Conservation (phyloP, 768 basidiomycete species). For the Rhizopogon vesiculosus region DNA sequence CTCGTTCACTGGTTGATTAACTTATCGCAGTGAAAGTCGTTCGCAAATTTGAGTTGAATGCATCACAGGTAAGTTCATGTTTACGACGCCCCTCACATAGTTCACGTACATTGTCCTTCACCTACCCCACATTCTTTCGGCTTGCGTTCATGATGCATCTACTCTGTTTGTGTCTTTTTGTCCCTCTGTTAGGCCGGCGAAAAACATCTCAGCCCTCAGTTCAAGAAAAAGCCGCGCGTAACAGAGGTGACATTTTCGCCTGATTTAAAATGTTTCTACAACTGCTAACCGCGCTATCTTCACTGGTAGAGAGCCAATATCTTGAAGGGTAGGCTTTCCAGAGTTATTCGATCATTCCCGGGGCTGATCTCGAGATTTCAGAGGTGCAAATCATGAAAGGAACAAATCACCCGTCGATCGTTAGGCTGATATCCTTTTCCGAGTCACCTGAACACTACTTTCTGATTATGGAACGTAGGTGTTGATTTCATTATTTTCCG, state of each 20-base stretch:
- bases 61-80: slow-evolving; percentile 73
- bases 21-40: slow-evolving; percentile 77
- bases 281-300: slow-evolving; percentile 15
- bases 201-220: slow-evolving; percentile 88
- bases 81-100: slow-evolving; percentile 15
- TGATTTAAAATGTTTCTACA: slow-evolving; percentile 10
- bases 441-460: slow-evolving; percentile 95
- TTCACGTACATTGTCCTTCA: slow-evolving; percentile 20
- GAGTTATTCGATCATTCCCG: not conserved
- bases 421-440: slow-evolving; percentile 88
- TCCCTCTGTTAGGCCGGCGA: slow-evolving; percentile 68
- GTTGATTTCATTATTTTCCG: not conserved
- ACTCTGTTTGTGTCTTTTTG: slow-evolving; percentile 17
- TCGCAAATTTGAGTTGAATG: slow-evolving; percentile 87
- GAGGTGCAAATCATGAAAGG: slow-evolving; percentile 99
- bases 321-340: slow-evolving; percentile 65
- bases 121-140: slow-evolving; percentile 15
- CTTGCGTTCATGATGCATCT: slow-evolving; percentile 13
- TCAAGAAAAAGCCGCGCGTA: slow-evolving; percentile 96
- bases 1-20: slow-evolving; percentile 3
- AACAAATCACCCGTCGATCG: slow-evolving; percentile 85
- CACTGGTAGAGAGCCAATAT: slow-evolving; percentile 85
- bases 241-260: slow-evolving; percentile 74
- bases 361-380: slow-evolving; percentile 24
- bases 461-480: slow-evolving; percentile 84